Percentiles rank a stretch among this genome's conserved stretches.
Conservation (phyloP, 805 yeast genomes). For the Saturnispora zaruensis region DNA sequence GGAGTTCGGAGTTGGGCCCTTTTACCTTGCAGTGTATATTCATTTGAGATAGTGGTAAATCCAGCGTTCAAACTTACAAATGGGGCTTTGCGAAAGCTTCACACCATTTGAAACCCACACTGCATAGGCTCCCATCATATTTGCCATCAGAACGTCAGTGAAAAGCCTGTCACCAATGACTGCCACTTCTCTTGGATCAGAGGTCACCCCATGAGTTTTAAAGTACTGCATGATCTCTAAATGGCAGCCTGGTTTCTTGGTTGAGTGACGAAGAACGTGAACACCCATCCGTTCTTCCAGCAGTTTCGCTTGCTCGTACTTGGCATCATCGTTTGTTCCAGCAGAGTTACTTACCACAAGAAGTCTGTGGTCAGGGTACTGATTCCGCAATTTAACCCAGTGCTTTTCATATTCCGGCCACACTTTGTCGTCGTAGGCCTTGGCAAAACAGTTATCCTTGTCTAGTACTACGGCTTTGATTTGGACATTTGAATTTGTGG, state of each 20-base stretch:
- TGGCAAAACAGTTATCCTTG: constrained; percentile 92
- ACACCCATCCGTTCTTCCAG: constrained; percentile 63
- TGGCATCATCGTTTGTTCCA: constrained; percentile 71
- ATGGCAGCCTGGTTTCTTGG: constrained; percentile 78
- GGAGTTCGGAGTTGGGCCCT: background rate
- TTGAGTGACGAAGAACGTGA: constrained; percentile 57
- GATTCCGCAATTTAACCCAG: constrained; percentile 47
- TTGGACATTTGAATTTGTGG: constrained; percentile 13
- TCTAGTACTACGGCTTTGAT: constrained; percentile 80
- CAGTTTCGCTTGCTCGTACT: constrained; percentile 47
- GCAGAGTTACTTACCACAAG: constrained; percentile 89
- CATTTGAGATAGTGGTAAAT: constrained; percentile 13
- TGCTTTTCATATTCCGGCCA: constrained; percentile 60
- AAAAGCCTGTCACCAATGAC: constrained; percentile 86
- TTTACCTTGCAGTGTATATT: background rate
- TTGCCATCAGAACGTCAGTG: constrained; percentile 92
- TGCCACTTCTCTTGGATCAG: constrained; percentile 55
- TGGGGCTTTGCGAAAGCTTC: constrained; percentile 37
- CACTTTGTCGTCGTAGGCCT: constrained; percentile 67
- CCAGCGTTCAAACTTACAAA: constrained; percentile 46
- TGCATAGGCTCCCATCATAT: constrained; percentile 80
- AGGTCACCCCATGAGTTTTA: constrained; percentile 35
- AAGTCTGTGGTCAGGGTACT: constrained; percentile 55
- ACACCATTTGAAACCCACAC: constrained; percentile 84
- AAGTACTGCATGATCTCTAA: constrained; percentile 59